These are phyloP conservation scores for Ustanciosporium gigantosporum DNA, from an alignment of 1,284 basidiomycete species.

Conservation along the genomic window DNA sequence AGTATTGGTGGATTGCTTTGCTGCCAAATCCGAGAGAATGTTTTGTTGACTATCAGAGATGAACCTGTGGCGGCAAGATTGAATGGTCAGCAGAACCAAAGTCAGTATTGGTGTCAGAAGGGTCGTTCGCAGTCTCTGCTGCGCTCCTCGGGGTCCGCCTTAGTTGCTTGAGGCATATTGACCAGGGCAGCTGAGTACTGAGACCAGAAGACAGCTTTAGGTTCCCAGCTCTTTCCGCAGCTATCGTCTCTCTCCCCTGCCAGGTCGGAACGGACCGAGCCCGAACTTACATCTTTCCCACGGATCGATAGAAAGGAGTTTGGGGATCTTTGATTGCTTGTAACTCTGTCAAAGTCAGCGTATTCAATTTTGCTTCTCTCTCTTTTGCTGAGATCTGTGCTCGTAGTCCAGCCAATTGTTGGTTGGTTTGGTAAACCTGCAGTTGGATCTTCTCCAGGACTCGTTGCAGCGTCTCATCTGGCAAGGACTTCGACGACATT, in stretches of 20 bases:
- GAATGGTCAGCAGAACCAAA: no score
- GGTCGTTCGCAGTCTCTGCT: no score
- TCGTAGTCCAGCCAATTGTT: conserved; percentile 19
- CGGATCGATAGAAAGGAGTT: conserved; percentile 17
- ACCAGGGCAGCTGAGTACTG: no score
- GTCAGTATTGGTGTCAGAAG: no score
- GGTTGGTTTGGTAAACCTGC: conserved; percentile 30
- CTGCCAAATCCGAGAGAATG: conserved; percentile 10
- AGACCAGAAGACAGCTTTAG: no score
- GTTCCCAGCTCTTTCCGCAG: no score
- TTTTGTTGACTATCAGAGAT: conserved; percentile 18
- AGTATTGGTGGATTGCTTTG: conserved; percentile 10
- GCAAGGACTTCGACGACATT: no score
- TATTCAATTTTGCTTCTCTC: conserved; percentile 28
- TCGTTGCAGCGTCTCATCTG: conserved; percentile 29
- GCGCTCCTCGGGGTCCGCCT: no score
- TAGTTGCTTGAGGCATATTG: no score
- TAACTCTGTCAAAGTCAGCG: conserved; percentile 21
- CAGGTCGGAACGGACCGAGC: background rate
- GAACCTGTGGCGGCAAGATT: conserved; percentile 23
- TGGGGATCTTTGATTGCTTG: conserved; percentile 12
- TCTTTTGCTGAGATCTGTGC: conserved; percentile 20
- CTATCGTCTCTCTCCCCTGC: no score
- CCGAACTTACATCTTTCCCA: conserved; percentile 29
- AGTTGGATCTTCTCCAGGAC: conserved; percentile 35